Conservation (phyloP, 2,329 filamentous ascomycete species). For the Cytospora leucostoma region DNA sequence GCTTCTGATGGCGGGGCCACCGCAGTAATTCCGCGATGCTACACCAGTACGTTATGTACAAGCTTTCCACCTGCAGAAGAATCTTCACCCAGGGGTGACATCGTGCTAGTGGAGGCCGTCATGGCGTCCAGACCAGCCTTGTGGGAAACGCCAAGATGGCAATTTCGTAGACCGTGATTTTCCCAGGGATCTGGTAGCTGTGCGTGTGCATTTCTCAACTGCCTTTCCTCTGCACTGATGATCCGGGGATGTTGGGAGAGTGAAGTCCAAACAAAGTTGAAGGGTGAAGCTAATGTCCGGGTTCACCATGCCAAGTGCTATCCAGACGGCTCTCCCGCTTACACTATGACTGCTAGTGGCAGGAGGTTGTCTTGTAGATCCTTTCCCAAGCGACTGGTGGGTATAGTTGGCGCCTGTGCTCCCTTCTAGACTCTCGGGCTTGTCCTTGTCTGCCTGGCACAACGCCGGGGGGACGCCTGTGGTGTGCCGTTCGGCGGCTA, state of each 20-base stretch:
- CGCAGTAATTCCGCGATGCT: not conserved
- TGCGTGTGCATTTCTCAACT: not conserved
- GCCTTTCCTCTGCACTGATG: not conserved
- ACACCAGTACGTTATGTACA: not conserved
- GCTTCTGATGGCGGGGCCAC: not conserved
- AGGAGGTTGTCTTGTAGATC: slow-evolving; percentile 19
- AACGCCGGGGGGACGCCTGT: not conserved
- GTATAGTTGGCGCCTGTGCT: slow-evolving; percentile 15
- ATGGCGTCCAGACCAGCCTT: slow-evolving; percentile 16
- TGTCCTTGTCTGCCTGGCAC: slow-evolving; percentile 5
- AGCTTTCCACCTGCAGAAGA: not conserved
- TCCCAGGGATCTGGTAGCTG: slow-evolving; percentile 8
- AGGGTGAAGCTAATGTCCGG: not conserved
- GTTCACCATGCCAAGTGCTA: not conserved
- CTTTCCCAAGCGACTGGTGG: slow-evolving; percentile 11
- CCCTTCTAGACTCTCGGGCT: slow-evolving; percentile 13
- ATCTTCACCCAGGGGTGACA: not conserved
- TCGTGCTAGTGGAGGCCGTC: slow-evolving; percentile 11
- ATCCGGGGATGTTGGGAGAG: not conserved
- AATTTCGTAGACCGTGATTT: slow-evolving; percentile 12
- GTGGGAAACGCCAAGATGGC: slow-evolving; percentile 2
- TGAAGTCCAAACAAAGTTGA: slow-evolving; percentile 6
- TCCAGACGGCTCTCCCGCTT: not conserved
- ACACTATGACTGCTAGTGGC: slow-evolving; percentile 5
- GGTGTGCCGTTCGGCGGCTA: slow-evolving; percentile 12